Conservation (phyloP, 371 early-diverging fungal genomes). For the Rhizopus microsporus region DNA sequence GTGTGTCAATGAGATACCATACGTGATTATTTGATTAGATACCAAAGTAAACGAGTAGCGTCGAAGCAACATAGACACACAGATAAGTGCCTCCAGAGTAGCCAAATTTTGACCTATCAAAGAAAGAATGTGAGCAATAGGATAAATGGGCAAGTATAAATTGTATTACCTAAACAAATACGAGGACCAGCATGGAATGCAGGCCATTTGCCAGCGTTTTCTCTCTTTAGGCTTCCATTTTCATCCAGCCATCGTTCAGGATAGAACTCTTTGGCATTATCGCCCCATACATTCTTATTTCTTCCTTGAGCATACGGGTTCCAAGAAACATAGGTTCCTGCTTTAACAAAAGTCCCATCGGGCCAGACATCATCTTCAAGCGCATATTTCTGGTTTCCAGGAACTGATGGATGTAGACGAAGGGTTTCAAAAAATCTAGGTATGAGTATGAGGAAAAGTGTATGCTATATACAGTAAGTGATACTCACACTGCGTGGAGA, state of each 20-base stretch:
- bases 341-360: constrained; percentile 63
- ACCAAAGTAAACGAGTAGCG: constrained; percentile 43
- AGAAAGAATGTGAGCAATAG: not conserved
- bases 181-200: constrained; percentile 68
- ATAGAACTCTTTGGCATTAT: constrained; percentile 52
- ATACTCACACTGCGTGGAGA: constrained; percentile 58
- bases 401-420: constrained; percentile 73
- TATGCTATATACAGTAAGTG: not conserved
- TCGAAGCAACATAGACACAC: constrained; percentile 40
- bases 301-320: constrained; percentile 59
- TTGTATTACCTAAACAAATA: constrained; percentile 56
- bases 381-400: constrained; percentile 64
- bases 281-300: constrained; percentile 58
- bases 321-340: constrained; percentile 57
- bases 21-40: constrained; percentile 38
- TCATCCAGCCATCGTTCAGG: constrained; percentile 59
- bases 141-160: not conserved
- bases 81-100: constrained; percentile 48
- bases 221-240: constrained; percentile 25
- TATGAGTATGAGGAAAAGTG: not conserved
- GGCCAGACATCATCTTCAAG: constrained; percentile 70
- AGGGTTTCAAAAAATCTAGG: constrained; percentile 62
- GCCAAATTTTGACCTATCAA: constrained; percentile 48
- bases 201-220: constrained; percentile 32
- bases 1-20: constrained; percentile 44